Evolutionary conservation across 371 early-diverging fungal genomes (phyloP), one percentile per base, ranked within the genome.

Genomic region (Coemansia sp.): DNA sequence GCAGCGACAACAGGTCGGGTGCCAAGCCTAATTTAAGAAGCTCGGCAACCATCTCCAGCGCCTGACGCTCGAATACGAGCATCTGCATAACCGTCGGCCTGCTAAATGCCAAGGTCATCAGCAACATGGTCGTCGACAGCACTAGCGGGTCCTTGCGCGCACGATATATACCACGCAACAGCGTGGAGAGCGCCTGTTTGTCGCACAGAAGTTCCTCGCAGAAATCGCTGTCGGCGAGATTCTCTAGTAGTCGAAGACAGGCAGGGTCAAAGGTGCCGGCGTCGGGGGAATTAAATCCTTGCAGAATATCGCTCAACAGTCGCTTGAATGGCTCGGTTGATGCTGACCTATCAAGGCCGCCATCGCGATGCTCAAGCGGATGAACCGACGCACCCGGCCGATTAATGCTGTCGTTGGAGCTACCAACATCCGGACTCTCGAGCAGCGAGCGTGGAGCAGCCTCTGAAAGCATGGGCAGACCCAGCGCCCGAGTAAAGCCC

Each of bases 41-140:
- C 43, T 63, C 76, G 1, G 76, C 76, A 16, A 72, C 69, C 1
- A 42, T 72, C 42, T 75, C 76, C 1, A 75, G 61, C 1, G 63
- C 45, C 50, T 75, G 76, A 8, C 68, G 62, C 41, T 75, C 76
- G 57, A 75, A 72, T 3, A 75, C 63, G 9, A 72, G 60, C 43
- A 52, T 43, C 51, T 75, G 76, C 76, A 75, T 72, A 3, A 53
- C 30, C 10, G 56, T 34, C 2, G 72, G 61, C 8, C 50, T 48
- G 20, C 36, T 36, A 41, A 75, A 75, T 1, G 72, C 76, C 26
- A 59, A 31, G 26, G 68, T 54, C 5, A 75, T 53, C 10, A 63
- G 14, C 12, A 53, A 16, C 60, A 62, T 67, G 6, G 57, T 48
- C 0, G 68, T 38, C 9, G 76, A 51, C 0, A 48, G 50, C 0